Base-by-base conservation (phyloP, 495 filamentous ascomycete species). In the Penicillium psychrofluorescens region DNA sequence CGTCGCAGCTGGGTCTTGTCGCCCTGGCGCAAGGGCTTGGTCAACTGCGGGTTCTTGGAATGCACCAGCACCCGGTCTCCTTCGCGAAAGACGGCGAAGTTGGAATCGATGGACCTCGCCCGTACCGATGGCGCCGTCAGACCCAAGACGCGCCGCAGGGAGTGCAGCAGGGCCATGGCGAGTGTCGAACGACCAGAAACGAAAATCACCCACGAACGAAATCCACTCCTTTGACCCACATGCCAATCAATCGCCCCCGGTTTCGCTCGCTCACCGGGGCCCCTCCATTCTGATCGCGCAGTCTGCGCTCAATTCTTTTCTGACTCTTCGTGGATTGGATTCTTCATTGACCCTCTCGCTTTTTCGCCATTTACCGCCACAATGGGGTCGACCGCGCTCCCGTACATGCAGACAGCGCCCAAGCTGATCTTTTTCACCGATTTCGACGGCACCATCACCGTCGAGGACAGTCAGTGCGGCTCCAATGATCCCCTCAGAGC, bases 341-440 rank as follows among this genome's bases (percentile, higher is more conserved):
- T 22, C 3, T 22, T 22, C 6, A 22, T 6, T 22, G 22, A 4
- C 22, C 3, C 22, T 3, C 22, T 22, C 22, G 28, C 34, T 12
- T 28, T 35, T 28, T 29, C 14, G 22, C 22, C 22, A 22, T 16
- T 31, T 29, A 44, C 38, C 40, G 41, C 32, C 39, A 59, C 36
- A 44, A 72, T 72, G 67, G 58, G 56, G 9, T 59, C 69, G n/a
- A 57, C 46, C 33, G 50, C 44, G 34, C 67, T 72, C 13, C 66
- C 67, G 4, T 70, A 70, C 43, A 62, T 90, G 66, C 68, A 72
- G 51, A 84, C 79, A 11, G 76, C 77, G 51, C 85, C 85, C 29
- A 85, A 88, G 62, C 81, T 83, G 71, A 92, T 97, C 65, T 95
- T 97, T 74, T 97, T 96, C 72, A 91, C 90, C 34, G 91, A 97